Base-by-base conservation (phyloP, 2,329 filamentous ascomycete species). In the Aspergillaceae sp. region DNA sequence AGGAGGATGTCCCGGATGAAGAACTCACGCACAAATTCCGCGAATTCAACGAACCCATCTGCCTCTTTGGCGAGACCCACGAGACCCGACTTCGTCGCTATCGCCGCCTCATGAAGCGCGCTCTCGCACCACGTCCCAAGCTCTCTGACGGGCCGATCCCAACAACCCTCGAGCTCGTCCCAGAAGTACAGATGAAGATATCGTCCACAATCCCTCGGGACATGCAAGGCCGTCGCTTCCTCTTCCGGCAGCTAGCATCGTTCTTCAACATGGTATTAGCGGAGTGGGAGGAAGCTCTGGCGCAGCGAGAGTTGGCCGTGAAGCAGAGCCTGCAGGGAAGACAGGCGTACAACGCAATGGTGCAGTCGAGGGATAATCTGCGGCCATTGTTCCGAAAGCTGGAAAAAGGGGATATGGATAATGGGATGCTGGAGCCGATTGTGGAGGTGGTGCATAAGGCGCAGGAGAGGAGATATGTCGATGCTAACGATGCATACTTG, bases 251-350 rank as follows among this genome's bases (percentile, higher is more conserved):
- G 67, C 75, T 98, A 46, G 87, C 86, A 19, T 92, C 87, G 42
- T 98, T 96, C 73, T 97, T 98, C 71, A 94, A 87, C 44, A 88
- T 98, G 82, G 81, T 98, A n/a, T 73, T 98, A 48, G 79, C 76
- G 40, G 91, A 94, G 65, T 98, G 94, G 84, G 81, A 90, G 57
- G 63, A 72, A 36, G 89, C 90, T 4, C 78, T 98, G 57, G 79
- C 79, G 4, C 69, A 71, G 41, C 75, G 82, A 42, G 70, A 77
- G 29, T 57, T 67, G 6, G 70, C 73, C 2, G 75, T 83, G 30
- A 80, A 86, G 56, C 79, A 83, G 49, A 90, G 86, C 29, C 84
- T 83, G 54, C 82, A 87, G 19, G 88, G 90, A 57, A 88, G 87
- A 59, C 80, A 83, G 51, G 92, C 92, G 4, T 83, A 85, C 56